Percentiles rank a stretch among this genome's conserved stretches.
Evolutionary conservation across 495 filamentous ascomycete genomes (phyloP).

Genomic region (Penicillium lividum): DNA sequence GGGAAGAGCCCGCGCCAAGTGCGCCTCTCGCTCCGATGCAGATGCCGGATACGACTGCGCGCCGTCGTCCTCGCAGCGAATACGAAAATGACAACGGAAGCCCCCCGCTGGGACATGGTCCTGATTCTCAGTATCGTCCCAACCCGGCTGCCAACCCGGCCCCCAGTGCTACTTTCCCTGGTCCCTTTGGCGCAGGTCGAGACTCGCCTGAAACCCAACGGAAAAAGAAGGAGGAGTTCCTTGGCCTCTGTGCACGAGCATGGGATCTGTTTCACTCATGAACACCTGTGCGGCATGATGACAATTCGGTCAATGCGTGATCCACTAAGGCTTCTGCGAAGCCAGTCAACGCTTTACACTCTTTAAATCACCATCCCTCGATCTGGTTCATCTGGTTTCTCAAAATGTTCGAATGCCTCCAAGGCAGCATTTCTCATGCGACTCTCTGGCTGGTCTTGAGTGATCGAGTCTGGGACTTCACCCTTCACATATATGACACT

Average conservation of each 20-base stretch:
- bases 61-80: conserved; percentile 78
- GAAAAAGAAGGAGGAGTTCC: conserved; percentile 93
- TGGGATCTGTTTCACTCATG: conserved; percentile 98
- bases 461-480: conserved; percentile 16
- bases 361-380: too few relatives aligned
- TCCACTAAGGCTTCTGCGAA: conserved; percentile 1
- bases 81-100: conserved; percentile 79
- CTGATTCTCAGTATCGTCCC: conserved; percentile 43
- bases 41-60: conserved; percentile 51
- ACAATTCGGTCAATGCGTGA: background rate
- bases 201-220: conserved; percentile 82
- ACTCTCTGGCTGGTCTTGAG: conserved; percentile 20
- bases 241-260: conserved; percentile 79
- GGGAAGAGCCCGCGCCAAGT: conserved; percentile 24
- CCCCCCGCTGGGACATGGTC: conserved; percentile 46
- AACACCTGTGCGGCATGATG: conserved; percentile 18
- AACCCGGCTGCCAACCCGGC: conserved; percentile 73
- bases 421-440: conserved; percentile 1
- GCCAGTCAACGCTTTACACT: background rate
- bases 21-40: conserved; percentile 23
- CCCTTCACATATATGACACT: conserved; percentile 19
- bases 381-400: background rate
- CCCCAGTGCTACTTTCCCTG: conserved; percentile 54
- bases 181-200: conserved; percentile 73
- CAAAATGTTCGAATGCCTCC: background rate